Evolutionary conservation across 202 grass and related monocot species (phyloP).

Genomic region (Zoysia matrella): DNA sequence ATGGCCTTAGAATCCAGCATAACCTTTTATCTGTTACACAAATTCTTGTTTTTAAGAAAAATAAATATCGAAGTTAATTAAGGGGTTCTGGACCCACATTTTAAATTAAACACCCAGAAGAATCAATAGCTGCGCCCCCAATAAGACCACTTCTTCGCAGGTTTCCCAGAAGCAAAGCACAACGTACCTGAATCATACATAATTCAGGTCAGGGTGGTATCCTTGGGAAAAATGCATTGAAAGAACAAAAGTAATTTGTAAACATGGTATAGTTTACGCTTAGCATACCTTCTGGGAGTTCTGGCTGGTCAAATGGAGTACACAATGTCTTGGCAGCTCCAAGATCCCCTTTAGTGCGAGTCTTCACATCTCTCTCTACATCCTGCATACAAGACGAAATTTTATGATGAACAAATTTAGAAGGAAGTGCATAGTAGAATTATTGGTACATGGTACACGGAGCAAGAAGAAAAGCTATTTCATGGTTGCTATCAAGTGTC

Average conservation of each 20-base stretch:
- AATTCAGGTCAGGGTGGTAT: neutral
- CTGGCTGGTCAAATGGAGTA: slow-evolving; percentile 92
- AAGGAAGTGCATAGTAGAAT: slow-evolving; percentile 7
- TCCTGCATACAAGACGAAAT: slow-evolving; percentile 53
- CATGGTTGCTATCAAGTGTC: neutral
- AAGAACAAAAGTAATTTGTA: neutral
- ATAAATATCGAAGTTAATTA: neutral
- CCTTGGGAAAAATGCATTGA: neutral
- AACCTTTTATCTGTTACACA: neutral
- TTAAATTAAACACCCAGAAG: neutral
- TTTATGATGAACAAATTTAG: slow-evolving; percentile 8
- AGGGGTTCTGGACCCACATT: neutral
- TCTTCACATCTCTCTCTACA: slow-evolving; percentile 94
- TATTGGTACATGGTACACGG: neutral
- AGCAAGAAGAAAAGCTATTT: neutral
- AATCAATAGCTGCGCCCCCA: slow-evolving; percentile 89
- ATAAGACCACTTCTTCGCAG: slow-evolving; percentile 85
- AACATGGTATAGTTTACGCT: neutral
- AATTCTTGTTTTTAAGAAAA: neutral
- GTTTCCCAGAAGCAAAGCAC: slow-evolving; percentile 95
- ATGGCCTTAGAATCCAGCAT: neutral
- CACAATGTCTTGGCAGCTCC: slow-evolving; percentile 94
- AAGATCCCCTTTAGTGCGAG: slow-evolving; percentile 76
- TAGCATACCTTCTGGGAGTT: slow-evolving; percentile 74
- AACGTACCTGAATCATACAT: slow-evolving; percentile 61